Conservation (phyloP, 805 yeast species). For the Schwanniomyces polymorphus region DNA sequence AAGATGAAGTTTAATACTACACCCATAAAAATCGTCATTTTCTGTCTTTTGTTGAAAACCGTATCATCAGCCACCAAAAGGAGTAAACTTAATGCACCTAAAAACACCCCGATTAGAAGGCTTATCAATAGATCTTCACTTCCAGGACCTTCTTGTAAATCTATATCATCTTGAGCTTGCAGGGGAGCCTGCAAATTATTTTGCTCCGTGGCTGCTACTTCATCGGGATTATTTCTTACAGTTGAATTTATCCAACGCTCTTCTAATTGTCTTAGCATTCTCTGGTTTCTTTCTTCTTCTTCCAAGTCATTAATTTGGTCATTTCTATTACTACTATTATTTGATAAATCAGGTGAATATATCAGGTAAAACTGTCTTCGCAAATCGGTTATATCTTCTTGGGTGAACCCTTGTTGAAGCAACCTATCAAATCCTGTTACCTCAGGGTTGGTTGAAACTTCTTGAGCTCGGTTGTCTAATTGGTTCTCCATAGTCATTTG, state of each 20-base stretch:
- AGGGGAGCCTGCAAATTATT: slow-evolving; percentile 8
- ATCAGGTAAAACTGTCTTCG: slow-evolving; percentile 73
- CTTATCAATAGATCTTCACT: slow-evolving; percentile 73
- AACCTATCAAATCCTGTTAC: slow-evolving; percentile 84
- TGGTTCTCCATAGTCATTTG: slow-evolving; percentile 63
- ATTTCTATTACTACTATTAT: slow-evolving; percentile 6
- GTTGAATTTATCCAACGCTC: slow-evolving; percentile 89
- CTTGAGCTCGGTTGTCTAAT: slow-evolving; percentile 52
- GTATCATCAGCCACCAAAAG: slow-evolving; percentile 61
- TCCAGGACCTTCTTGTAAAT: slow-evolving; percentile 27
- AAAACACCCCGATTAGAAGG: slow-evolving; percentile 66
- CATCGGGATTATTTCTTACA: slow-evolving; percentile 39
- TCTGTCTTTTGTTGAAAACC: slow-evolving; percentile 59
- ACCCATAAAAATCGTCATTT: slow-evolving; percentile 74
- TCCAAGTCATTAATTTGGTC: slow-evolving; percentile 36
- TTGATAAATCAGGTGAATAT: slow-evolving; percentile 49
- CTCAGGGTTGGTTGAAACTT: slow-evolving; percentile 57
- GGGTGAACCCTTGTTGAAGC: slow-evolving; percentile 79
- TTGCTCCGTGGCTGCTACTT: slow-evolving; percentile 7
- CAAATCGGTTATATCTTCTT: slow-evolving; percentile 69
- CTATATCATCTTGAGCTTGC: slow-evolving; percentile 20
- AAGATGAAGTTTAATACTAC: slow-evolving; percentile 65
- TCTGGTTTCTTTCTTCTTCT: slow-evolving; percentile 40
- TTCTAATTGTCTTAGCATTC: slow-evolving; percentile 61
- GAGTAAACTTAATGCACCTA: slow-evolving; percentile 67